Evolutionary conservation across 768 basidiomycete genomes (phyloP).

Genomic region (Suillus subaureus): DNA sequence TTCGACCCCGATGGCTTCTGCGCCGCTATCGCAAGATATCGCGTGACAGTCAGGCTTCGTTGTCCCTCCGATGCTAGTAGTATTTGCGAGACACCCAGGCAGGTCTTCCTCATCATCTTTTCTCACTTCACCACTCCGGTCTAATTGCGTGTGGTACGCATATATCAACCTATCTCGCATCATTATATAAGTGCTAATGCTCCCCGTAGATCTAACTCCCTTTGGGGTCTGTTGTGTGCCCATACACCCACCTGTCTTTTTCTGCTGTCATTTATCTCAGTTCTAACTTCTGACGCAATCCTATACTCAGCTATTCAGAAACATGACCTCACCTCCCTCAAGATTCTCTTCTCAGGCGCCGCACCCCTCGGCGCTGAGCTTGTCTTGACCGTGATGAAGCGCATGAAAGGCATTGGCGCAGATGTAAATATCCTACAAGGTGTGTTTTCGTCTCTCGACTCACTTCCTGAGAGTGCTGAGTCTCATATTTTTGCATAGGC

Average conservation of each 20-base stretch:
- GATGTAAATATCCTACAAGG: slow-evolving; percentile 53
- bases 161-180: neutral
- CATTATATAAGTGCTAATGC: neutral
- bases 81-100: slow-evolving; percentile 71
- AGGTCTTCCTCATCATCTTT: slow-evolving; percentile 25
- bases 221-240: neutral
- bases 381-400: slow-evolving; percentile 46
- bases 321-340: slow-evolving; percentile 65
- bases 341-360: slow-evolving; percentile 68
- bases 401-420: slow-evolving; percentile 44
- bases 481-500: slow-evolving; percentile 38
- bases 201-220: neutral
- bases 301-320: slow-evolving; percentile 53
- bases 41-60: slow-evolving; percentile 57
- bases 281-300: slow-evolving; percentile 7
- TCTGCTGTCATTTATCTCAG: neutral
- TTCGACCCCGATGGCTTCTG: slow-evolving; percentile 78
- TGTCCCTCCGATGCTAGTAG: slow-evolving; percentile 85
- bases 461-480: neutral
- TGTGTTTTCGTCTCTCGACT: slow-evolving; percentile 20
- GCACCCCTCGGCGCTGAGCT: slow-evolving; percentile 77
- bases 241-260: neutral
- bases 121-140: neutral
- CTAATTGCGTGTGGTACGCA: neutral
- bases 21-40: slow-evolving; percentile 64